Percentiles rank a stretch among this genome's conserved stretches.
Evolutionary conservation across 345 rosid genomes (phyloP).

Genomic region (Ceriops decandra): DNA sequence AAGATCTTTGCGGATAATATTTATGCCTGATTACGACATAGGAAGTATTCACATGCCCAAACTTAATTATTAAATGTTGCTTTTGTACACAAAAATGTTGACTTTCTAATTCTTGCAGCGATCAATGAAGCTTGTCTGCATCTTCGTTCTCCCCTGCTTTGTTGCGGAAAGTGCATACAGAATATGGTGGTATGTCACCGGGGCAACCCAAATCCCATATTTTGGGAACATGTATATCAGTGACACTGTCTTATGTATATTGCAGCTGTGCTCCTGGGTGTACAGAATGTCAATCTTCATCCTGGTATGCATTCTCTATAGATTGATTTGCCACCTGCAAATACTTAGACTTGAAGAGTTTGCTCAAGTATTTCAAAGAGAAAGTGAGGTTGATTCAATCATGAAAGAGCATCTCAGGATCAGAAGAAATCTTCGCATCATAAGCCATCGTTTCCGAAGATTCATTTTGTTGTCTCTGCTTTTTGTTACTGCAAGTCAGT

Average conservation of each 20-base stretch:
- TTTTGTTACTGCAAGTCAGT: slow-evolving; percentile 75
- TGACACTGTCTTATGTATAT: slow-evolving; percentile 45
- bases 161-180: slow-evolving; percentile 62
- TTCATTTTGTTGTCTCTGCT: slow-evolving; percentile 57
- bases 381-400: slow-evolving; percentile 62
- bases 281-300: slow-evolving; percentile 67
- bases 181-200: slow-evolving; percentile 88
- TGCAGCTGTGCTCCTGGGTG: slow-evolving; percentile 82
- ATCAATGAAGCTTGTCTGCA: slow-evolving; percentile 61
- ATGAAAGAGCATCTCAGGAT: slow-evolving; percentile 60
- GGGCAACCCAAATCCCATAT: slow-evolving; percentile 58
- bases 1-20: too few relatives aligned
- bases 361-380: slow-evolving; percentile 63
- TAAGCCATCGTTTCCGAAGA: slow-evolving; percentile 79
- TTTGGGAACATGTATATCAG: slow-evolving; percentile 45
- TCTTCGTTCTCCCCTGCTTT: slow-evolving; percentile 74
- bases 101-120: slow-evolving; percentile 39
- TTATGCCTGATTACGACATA: too few relatives aligned
- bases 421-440: slow-evolving; percentile 63
- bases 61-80: not conserved
- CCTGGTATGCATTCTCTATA: slow-evolving; percentile 68
- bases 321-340: slow-evolving; percentile 64
- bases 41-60: not conserved
- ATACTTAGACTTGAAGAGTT: slow-evolving; percentile 69
- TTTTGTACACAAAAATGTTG: not conserved